Percentiles rank a stretch among this genome's conserved stretches.
Conservation (phyloP, 805 yeast species). For the Metschnikowia dekortorum region DNA sequence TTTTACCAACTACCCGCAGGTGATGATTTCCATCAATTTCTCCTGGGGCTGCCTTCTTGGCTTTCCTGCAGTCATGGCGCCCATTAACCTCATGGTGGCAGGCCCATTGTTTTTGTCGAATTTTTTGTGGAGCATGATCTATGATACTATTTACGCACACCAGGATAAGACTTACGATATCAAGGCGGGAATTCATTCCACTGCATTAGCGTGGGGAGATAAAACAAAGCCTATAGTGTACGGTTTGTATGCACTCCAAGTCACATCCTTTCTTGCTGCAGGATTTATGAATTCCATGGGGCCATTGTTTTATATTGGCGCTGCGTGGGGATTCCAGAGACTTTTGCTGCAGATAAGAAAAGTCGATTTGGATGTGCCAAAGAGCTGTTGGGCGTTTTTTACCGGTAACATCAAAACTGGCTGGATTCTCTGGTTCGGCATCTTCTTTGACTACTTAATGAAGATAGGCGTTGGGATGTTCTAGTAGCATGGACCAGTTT, state of each 20-base stretch:
- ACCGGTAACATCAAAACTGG: conserved; percentile 75
- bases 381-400: conserved; percentile 79
- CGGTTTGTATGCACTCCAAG: conserved; percentile 63
- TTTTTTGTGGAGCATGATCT: conserved; percentile 89
- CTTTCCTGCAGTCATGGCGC: conserved; percentile 91
- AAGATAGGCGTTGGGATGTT: conserved; percentile 42
- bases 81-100: conserved; percentile 70
- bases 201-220: conserved; percentile 93
- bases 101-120: conserved; percentile 71
- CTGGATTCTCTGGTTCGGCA: conserved; percentile 59
- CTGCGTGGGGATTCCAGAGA: conserved; percentile 65
- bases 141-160: conserved; percentile 96
- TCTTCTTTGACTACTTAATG: conserved; percentile 60
- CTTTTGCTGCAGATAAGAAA: conserved; percentile 61
- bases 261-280: conserved; percentile 57
- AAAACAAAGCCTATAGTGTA: conserved; percentile 66
- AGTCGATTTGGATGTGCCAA: conserved; percentile 78
- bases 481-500: conserved; percentile 16
- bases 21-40: conserved; percentile 72
- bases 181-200: conserved; percentile 87
- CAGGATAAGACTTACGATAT: conserved; percentile 90
- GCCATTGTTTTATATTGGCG: conserved; percentile 72
- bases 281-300: conserved; percentile 80
- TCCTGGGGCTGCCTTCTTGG: conserved; percentile 95
- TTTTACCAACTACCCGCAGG: conserved; percentile 94